A percentile compares a stretch with the other conserved stretches of the same genome.
Evolutionary conservation across 169 alveolate genomes (phyloP).

Genomic region (Plasmodium malariae): DNA sequence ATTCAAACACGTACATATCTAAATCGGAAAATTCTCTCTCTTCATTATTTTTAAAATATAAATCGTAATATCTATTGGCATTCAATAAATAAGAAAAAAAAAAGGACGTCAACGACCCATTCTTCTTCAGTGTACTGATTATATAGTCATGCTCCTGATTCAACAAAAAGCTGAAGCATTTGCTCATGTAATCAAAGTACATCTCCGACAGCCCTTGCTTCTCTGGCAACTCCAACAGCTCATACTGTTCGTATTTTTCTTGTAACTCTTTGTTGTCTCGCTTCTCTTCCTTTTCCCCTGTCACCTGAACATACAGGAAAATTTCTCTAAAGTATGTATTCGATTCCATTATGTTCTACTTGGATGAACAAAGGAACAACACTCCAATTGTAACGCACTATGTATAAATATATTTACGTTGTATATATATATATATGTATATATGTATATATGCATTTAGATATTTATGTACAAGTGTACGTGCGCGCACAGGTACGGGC

Average conservation of each 20-base stretch:
- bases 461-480: no score
- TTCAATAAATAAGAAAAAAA: conserved; percentile 61
- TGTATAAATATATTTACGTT: no score
- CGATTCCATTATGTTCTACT: conserved; percentile 2
- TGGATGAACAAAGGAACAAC: no score
- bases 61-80: conserved; percentile 23
- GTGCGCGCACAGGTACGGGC: no score
- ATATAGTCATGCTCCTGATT: conserved; percentile 54
- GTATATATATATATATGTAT: no score
- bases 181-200: conserved; percentile 25
- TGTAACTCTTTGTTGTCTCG: no score
- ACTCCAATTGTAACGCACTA: no score
- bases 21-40: background rate
- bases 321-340: conserved; percentile 37
- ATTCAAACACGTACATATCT: conserved; percentile 29
- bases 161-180: conserved; percentile 37
- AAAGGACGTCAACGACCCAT: conserved; percentile 30
- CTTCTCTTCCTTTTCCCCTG: conserved; percentile 9
- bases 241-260: no score
- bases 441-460: no score
- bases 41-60: background rate
- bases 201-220: conserved; percentile 3
- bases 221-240: background rate
- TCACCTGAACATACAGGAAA: conserved; percentile 23
- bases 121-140: conserved; percentile 42